Conservation (phyloP, 2,329 filamentous ascomycete species). For the Volutella citrinella region DNA sequence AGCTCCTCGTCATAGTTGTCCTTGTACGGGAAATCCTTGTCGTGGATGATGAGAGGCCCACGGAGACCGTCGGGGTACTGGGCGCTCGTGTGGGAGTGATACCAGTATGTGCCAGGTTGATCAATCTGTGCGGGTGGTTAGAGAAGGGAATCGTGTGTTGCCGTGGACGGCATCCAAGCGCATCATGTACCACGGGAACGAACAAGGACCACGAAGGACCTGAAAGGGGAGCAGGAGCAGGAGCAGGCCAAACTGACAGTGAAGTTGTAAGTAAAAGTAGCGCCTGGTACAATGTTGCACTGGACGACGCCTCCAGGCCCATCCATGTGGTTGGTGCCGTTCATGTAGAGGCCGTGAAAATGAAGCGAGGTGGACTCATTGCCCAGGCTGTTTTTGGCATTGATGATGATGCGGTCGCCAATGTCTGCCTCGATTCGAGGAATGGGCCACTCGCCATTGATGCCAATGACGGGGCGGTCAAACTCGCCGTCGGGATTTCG, state of each 20-base stretch:
- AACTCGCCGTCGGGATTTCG: conserved; percentile 67
- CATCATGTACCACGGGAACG: too few species aligned
- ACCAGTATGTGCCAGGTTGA: conserved; percentile 77
- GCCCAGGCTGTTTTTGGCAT: conserved; percentile 56
- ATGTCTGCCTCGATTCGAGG: conserved; percentile 61
- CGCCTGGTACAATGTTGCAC: conserved; percentile 62
- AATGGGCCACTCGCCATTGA: conserved; percentile 75
- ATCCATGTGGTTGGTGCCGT: conserved; percentile 68
- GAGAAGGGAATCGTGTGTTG: too few species aligned
- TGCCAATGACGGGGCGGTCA: conserved; percentile 65
- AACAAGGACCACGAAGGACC: too few species aligned
- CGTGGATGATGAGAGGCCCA: conserved; percentile 62
- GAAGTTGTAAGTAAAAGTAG: conserved; percentile 68
- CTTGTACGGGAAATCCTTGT: conserved; percentile 55
- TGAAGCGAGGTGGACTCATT: conserved; percentile 63
- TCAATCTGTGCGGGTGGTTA: too few species aligned
- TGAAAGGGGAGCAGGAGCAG: too few species aligned
- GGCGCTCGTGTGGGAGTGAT: conserved; percentile 65
- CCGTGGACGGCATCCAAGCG: too few species aligned
- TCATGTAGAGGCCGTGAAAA: conserved; percentile 71
- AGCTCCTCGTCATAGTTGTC: conserved; percentile 60
- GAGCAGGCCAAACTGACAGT: conserved; percentile 41
- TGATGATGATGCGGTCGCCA: conserved; percentile 60
- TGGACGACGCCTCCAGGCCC: conserved; percentile 65
- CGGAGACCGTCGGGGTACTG: conserved; percentile 71